Base-by-base conservation (phyloP, 257 asterid genomes). In the Forsythia viridissima region DNA sequence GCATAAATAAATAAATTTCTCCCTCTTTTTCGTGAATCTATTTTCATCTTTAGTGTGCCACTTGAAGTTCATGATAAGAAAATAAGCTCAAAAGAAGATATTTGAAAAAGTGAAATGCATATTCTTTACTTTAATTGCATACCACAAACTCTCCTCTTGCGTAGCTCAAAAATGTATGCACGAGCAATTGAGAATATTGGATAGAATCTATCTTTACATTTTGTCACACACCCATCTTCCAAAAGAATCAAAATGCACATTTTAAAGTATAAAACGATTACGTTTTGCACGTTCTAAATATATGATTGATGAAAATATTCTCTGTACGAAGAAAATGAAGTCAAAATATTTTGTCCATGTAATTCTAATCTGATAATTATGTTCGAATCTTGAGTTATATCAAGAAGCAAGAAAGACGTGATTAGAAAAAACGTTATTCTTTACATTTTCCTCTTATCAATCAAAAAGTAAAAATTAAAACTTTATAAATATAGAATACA, bases 171-270 rank as follows among this genome's bases (percentile, higher is more conserved):
- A 76, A 67, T 68, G 51, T 43, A 40, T 71, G 74, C 84, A 68
- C 80, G 65, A 77, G 34, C 78, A 24, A 24, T 74, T 74, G 73
- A 75, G 6, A 74, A 77, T 63, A 52, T 52, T 52, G 10, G 71
- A 68, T 42, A 73, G 81, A 80, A 75, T 84, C 87, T 81, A 78
- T 18, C 85, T 81, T 81, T 71, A 66, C 36, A 12, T 84, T 78
- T 73, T 71, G 81, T 59, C 68, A n/a, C 68, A 81, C 73, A 71
- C 66, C 76, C 42, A 37, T 67, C 63, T 43, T 44, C 52, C 43
- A 75, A 65, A 66, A 71, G 59, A 75, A 78, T 71, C 79, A 76
- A 40, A 81, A 39, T 81, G 24, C 11, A 76, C 71, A 42, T 37
- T 74, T 46, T 8, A 72, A 65, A 43, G 24, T 4, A 48, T 34